These are phyloP conservation scores for Aspergillus transmontanensis DNA, from an alignment of 2,329 filamentous ascomycete species.

Conservation along the genomic window DNA sequence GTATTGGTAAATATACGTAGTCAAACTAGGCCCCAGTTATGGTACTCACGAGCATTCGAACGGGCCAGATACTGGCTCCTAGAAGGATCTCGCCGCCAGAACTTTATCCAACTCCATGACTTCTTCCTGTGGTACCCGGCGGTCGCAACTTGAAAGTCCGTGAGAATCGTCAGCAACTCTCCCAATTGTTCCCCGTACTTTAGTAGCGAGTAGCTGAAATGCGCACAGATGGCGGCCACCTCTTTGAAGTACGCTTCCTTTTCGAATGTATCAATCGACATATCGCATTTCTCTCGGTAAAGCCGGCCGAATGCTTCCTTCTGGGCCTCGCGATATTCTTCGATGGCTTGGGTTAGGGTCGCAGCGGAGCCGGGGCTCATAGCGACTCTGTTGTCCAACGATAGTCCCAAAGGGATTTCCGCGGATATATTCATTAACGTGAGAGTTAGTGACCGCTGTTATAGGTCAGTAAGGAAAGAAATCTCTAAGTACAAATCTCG, in stretches of 20 bases:
- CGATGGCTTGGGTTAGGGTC: slow-evolving; percentile 78
- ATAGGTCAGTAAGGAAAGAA: slow-evolving; percentile 14
- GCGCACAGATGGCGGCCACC: slow-evolving; percentile 93
- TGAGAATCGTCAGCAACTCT: slow-evolving; percentile 77
- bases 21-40: too few species aligned
- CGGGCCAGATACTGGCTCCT: slow-evolving; percentile 7
- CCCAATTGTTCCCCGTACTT: slow-evolving; percentile 90
- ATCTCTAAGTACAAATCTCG: too few species aligned
- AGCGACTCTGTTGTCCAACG: slow-evolving; percentile 66
- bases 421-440: slow-evolving; percentile 86
- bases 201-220: slow-evolving; percentile 89
- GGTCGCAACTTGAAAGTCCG: slow-evolving; percentile 75
- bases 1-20: neutral
- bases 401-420: slow-evolving; percentile 77
- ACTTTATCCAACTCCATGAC: slow-evolving; percentile 80
- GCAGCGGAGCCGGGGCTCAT: slow-evolving; percentile 77
- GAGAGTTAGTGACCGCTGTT: slow-evolving; percentile 79
- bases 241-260: slow-evolving; percentile 94
- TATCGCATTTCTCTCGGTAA: slow-evolving; percentile 77
- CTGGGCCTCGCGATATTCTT: slow-evolving; percentile 75
- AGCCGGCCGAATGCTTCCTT: slow-evolving; percentile 74
- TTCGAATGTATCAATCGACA: slow-evolving; percentile 66
- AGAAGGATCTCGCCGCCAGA: slow-evolving; percentile 62
- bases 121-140: slow-evolving; percentile 63
- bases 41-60: slow-evolving; percentile 2